phyloP scores from a whole-genome alignment of 2,329 filamentous ascomycete species.

The Penicillium verrucosum region DNA sequence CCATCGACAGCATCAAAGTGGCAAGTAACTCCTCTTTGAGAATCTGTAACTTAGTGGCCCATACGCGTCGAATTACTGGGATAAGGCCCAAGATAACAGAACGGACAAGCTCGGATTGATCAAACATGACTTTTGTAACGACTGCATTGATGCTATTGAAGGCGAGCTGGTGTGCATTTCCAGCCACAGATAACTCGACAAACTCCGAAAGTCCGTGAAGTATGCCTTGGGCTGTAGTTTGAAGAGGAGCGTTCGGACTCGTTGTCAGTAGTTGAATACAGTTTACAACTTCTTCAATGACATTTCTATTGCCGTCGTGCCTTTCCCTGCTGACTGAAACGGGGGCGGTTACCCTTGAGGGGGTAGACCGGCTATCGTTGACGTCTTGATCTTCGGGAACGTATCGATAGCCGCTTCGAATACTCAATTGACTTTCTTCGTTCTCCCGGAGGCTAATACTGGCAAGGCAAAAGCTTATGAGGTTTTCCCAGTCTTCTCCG shows the following conservation, averaged over 20 bases:
- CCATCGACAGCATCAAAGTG: conserved; percentile 64
- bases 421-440: conserved; percentile 30
- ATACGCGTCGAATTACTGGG: conserved; percentile 70
- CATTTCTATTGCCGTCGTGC: conserved; percentile 31
- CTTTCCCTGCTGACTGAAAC: conserved; percentile 26
- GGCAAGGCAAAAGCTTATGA: conserved; percentile 68
- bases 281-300: conserved; percentile 57
- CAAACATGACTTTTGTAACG: conserved; percentile 62
- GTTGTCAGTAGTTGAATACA: conserved; percentile 64
- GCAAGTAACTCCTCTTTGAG: conserved; percentile 76
- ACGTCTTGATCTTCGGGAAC: conserved; percentile 27
- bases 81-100: conserved; percentile 60
- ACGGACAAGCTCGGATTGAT: conserved; percentile 63
- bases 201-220: conserved; percentile 58
- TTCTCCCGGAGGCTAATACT: conserved; percentile 46
- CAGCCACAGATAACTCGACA: conserved; percentile 56
- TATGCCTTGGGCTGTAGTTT: conserved; percentile 55
- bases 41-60: conserved; percentile 63
- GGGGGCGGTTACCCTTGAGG: conserved; percentile 30
- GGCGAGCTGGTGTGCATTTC: conserved; percentile 65
- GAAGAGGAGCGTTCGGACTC: conserved; percentile 64
- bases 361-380: conserved; percentile 29
- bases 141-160: conserved; percentile 74
- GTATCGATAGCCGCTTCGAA: conserved; percentile 27
- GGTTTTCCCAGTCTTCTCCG: conserved; percentile 63